Percentiles rank a stretch among this genome's conserved stretches.
Evolutionary conservation across 1,139 yeast species (phyloP).

Genomic region (Debaryomycetaceae sp.): DNA sequence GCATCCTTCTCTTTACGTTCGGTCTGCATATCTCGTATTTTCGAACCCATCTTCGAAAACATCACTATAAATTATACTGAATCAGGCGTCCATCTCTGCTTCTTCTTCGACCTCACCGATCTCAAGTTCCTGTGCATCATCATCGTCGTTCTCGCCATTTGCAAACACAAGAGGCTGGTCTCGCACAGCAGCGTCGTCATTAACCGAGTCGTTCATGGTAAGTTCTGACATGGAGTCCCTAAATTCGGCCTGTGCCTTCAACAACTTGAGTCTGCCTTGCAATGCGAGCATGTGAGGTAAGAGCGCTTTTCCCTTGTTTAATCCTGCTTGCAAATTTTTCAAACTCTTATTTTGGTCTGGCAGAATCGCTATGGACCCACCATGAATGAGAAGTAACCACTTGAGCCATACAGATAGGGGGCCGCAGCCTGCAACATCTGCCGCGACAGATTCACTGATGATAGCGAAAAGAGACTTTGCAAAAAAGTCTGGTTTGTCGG

Average conservation of each 20-base stretch:
- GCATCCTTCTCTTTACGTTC: too few relatives aligned
- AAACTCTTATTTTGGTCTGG: constrained; percentile 19
- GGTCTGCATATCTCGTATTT: too few relatives aligned
- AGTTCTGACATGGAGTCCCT: constrained; percentile 14
- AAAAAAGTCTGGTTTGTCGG: constrained; percentile 8
- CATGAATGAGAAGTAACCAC: constrained; percentile 37
- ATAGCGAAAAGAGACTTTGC: constrained; percentile 21
- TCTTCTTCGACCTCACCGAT: constrained; percentile 9
- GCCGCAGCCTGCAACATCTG: constrained; percentile 21
- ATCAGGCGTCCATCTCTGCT: constrained; percentile 8
- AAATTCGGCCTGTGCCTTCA: constrained; percentile 28
- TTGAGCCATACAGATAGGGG: constrained; percentile 37
- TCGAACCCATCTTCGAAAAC: too few relatives aligned
- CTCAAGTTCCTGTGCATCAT: constrained; percentile 7
- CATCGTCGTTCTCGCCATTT: constrained; percentile 36
- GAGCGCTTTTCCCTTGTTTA: constrained; percentile 21
- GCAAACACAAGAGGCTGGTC: constrained; percentile 19
- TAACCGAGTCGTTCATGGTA: constrained; percentile 11
- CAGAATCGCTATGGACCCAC: constrained; percentile 27
- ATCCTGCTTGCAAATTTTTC: constrained; percentile 18
- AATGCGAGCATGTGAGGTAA: constrained; percentile 31
- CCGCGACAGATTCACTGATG: constrained; percentile 23
- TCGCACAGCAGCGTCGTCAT: constrained; percentile 12
- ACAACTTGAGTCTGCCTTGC: constrained; percentile 33
- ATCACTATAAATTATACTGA: too few relatives aligned